A percentile compares a stretch with the other conserved stretches of the same genome.
Evolutionary conservation across 495 filamentous ascomycete genomes (phyloP).

Genomic region (Aspergillus heteromorphus): DNA sequence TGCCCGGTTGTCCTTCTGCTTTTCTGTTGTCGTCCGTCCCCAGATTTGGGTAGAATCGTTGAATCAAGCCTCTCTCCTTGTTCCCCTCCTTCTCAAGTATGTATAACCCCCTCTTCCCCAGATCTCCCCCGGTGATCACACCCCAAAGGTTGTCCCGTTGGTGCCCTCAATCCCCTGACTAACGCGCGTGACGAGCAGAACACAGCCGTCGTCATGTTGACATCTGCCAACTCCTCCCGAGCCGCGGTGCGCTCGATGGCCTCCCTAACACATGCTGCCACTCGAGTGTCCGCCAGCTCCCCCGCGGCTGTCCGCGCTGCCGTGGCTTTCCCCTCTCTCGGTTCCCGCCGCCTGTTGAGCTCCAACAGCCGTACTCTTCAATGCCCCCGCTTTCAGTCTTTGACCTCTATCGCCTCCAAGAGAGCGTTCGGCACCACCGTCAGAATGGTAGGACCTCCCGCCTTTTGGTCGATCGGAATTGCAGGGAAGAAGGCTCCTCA

Average conservation of each 20-base stretch:
- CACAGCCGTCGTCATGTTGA: slow-evolving; percentile 14
- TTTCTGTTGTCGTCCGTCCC: not conserved
- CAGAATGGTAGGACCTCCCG: slow-evolving; percentile 33
- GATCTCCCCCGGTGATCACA: not conserved
- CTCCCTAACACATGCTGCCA: slow-evolving; percentile 35
- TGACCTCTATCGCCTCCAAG: slow-evolving; percentile 33
- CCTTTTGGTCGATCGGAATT: not conserved
- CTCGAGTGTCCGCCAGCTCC: slow-evolving; percentile 15
- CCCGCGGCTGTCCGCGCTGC: slow-evolving; percentile 33
- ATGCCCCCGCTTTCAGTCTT: slow-evolving; percentile 39
- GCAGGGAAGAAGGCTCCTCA: too few species aligned
- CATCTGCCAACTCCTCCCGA: slow-evolving; percentile 28
- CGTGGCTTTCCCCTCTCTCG: slow-evolving; percentile 24
- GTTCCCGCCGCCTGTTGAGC: slow-evolving; percentile 29
- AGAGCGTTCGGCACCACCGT: slow-evolving; percentile 40
- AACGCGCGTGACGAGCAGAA: slow-evolving; percentile 5
- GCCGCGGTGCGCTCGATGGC: slow-evolving; percentile 44
- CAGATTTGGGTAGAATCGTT: not conserved
- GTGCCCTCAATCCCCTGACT: not conserved
- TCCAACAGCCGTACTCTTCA: slow-evolving; percentile 30
- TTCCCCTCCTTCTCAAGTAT: slow-evolving; percentile 3
- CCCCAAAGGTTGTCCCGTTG: not conserved
- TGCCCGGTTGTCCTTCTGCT: slow-evolving; percentile 6
- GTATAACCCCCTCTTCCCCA: not conserved
- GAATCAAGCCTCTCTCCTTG: not conserved